Evolutionary conservation across 75 land plant species (phyloP).

Genomic region (Sequoiadendron giganteum): DNA sequence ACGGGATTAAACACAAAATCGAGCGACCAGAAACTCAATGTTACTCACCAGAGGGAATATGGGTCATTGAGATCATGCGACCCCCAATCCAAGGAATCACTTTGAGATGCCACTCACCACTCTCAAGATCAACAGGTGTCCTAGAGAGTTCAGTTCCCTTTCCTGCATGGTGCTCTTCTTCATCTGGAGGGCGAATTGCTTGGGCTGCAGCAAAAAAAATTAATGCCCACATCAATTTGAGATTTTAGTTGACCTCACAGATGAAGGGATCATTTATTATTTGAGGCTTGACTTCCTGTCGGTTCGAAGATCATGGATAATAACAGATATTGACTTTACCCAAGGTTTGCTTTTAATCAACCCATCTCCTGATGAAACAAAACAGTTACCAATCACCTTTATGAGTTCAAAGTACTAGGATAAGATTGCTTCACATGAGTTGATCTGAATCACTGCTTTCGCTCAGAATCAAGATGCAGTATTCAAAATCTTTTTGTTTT

Average conservation of each 20-base stretch:
- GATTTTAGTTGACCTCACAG: background rate
- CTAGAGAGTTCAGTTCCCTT: conserved; percentile 64
- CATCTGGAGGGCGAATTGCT: conserved; percentile 48
- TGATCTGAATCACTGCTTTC: background rate
- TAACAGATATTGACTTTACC: background rate
- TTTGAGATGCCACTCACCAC: conserved; percentile 65
- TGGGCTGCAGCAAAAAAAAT: conserved; percentile 38
- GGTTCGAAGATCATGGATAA: background rate
- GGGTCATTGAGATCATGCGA: conserved; percentile 83
- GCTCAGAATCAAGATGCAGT: background rate
- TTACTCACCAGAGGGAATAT: conserved; percentile 69
- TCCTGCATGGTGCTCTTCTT: conserved; percentile 31
- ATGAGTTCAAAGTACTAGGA: background rate
- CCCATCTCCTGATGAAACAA: background rate
- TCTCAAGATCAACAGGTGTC: conserved; percentile 62
- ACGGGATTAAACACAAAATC: background rate
- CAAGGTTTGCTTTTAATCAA: background rate
- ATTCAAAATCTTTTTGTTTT: background rate
- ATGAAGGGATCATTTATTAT: background rate
- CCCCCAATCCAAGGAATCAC: conserved; percentile 98
- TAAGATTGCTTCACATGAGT: background rate
- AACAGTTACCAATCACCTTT: background rate
- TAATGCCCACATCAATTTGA: background rate
- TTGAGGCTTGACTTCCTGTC: background rate
- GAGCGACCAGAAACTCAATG: background rate